phyloP scores from a whole-genome alignment of 257 asterid genomes.

The Leonotis leonurus region DNA sequence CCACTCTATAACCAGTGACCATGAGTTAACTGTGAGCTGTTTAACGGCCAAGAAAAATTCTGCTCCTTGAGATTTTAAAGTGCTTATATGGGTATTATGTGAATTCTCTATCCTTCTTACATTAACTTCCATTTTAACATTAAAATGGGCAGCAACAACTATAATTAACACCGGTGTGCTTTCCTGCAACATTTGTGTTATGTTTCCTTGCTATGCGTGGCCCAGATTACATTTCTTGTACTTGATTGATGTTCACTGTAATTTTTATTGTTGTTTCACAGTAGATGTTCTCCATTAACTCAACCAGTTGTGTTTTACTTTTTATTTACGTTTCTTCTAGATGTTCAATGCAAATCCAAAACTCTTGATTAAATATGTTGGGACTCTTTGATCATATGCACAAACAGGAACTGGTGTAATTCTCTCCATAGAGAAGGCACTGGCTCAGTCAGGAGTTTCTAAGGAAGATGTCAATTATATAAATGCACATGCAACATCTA shows the following conservation, averaged over 20 bases:
- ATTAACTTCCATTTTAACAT: neutral
- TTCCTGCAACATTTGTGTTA: neutral
- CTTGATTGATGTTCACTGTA: neutral
- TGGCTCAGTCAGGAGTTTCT: constrained; percentile 86
- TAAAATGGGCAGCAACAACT: neutral
- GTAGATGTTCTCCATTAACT: neutral
- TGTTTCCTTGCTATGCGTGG: neutral
- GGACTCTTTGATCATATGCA: constrained; percentile 13
- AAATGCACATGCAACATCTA: constrained; percentile 98
- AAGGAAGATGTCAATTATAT: constrained; percentile 87
- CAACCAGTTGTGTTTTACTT: neutral
- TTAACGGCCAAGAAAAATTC: neutral
- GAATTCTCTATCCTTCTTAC: neutral
- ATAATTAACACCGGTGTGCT: neutral
- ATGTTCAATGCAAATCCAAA: neutral
- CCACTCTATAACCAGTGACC: neutral
- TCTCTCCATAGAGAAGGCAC: constrained; percentile 88
- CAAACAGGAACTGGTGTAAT: constrained; percentile 81
- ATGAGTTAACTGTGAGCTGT: neutral
- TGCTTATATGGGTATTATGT: neutral
- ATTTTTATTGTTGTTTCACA: neutral
- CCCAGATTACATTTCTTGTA: neutral
- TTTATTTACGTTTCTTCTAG: neutral
- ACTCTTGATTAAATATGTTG: neutral
- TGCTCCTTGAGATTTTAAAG: neutral